These are phyloP conservation scores for Acidiella bohemica DNA, from an alignment of 495 filamentous ascomycete species.

Conservation along the genomic window DNA sequence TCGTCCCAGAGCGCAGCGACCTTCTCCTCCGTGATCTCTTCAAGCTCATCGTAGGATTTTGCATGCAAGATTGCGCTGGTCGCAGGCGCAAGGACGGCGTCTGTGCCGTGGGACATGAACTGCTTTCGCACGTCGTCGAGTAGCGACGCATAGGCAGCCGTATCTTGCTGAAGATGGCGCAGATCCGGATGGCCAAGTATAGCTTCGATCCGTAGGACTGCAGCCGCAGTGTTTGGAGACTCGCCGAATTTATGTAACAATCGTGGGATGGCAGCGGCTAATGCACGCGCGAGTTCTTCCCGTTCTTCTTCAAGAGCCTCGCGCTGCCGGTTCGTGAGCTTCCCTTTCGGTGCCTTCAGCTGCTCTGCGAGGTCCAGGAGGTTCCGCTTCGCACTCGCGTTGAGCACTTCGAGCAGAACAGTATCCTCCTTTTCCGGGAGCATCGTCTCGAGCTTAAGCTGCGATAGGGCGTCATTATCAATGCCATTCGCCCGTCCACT, in stretches of 20 bases:
- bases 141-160: conserved; percentile 63
- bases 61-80: conserved; percentile 72
- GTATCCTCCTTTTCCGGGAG: conserved; percentile 66
- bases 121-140: conserved; percentile 89
- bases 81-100: conserved; percentile 72
- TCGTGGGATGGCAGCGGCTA: conserved; percentile 67
- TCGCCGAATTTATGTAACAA: conserved; percentile 87
- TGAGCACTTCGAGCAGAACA: conserved; percentile 75
- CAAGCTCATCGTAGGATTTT: conserved; percentile 68
- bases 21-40: conserved; percentile 69
- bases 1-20: conserved; percentile 76
- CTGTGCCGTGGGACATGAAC: conserved; percentile 78
- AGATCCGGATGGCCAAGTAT: conserved; percentile 77
- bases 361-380: conserved; percentile 41
- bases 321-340: conserved; percentile 39
- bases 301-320: conserved; percentile 50
- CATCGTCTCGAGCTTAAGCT: conserved; percentile 52
- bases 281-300: conserved; percentile 57
- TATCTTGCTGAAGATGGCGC: conserved; percentile 75
- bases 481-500: conserved; percentile 36
- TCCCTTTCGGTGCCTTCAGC: conserved; percentile 21
- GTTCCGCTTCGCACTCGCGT: conserved; percentile 56
- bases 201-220: conserved; percentile 76
- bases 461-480: conserved; percentile 41
- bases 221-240: conserved; percentile 68